A percentile compares a stretch with the other conserved stretches of the same genome.
Conservation (phyloP, 2,329 filamentous ascomycete species). For the Acephala macrosclerotiorum region DNA sequence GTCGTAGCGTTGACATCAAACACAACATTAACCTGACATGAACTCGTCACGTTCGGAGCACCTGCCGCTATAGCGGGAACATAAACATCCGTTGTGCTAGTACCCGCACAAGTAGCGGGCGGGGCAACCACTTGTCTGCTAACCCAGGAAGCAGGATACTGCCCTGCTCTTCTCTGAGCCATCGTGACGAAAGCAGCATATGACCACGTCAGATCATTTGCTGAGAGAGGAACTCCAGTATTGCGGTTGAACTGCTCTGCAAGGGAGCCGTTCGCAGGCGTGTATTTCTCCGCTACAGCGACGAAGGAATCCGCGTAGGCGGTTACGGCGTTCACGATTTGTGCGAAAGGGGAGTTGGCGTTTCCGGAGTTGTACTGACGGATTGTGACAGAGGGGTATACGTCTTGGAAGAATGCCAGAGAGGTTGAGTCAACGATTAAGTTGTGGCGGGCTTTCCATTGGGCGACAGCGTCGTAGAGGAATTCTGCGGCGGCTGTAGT, state of each 20-base stretch:
- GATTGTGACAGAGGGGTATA: conserved; percentile 62
- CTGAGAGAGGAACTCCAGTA: conserved; percentile 63
- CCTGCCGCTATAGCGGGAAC: conserved; percentile 53
- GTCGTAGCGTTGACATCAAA: conserved; percentile 57
- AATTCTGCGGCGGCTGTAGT: conserved; percentile 82
- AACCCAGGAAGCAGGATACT: conserved; percentile 64
- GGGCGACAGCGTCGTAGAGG: conserved; percentile 77
- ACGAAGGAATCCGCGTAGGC: conserved; percentile 68
- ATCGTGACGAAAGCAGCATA: conserved; percentile 74
- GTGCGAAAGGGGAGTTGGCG: conserved; percentile 59
- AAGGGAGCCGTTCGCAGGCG: conserved; percentile 64
- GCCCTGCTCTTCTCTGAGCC: conserved; percentile 59
- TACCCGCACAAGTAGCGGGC: conserved; percentile 55
- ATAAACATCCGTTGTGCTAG: conserved; percentile 59
- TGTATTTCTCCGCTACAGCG: conserved; percentile 56
- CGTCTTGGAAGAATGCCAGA: conserved; percentile 74
- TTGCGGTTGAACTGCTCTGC: conserved; percentile 70
- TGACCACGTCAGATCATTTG: conserved; percentile 75
- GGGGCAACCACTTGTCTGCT: conserved; percentile 52
- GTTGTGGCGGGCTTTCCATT: conserved; percentile 69
- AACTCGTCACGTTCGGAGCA: conserved; percentile 41
- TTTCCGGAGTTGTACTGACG: conserved; percentile 70
- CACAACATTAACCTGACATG: conserved; percentile 46
- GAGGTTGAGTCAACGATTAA: conserved; percentile 70
- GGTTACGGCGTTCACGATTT: conserved; percentile 61